A percentile compares a stretch with the other conserved stretches of the same genome.
Conservation (phyloP, 2,329 filamentous ascomycete species). For the Bretziella fagacearum region DNA sequence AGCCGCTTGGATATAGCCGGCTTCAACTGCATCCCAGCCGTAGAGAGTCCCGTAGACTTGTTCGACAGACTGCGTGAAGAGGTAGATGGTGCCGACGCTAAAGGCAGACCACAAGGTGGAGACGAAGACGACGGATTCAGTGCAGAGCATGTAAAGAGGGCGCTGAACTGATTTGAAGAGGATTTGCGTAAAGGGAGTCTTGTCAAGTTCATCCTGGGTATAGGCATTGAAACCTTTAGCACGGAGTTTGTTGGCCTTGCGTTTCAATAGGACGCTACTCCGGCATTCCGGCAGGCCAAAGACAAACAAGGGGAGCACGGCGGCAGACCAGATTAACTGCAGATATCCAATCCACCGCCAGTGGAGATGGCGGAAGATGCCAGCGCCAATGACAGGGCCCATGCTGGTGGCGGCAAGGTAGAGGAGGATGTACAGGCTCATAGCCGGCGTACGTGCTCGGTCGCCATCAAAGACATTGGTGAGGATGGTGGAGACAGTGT, state of each 20-base stretch:
- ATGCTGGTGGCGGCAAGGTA: constrained; percentile 18
- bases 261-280: constrained; percentile 3
- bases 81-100: constrained; percentile 17
- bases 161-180: constrained; percentile 11
- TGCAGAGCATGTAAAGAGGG: constrained; percentile 18
- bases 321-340: constrained; percentile 27
- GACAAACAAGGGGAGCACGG: constrained; percentile 23
- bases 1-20: constrained; percentile 13
- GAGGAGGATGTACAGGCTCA: constrained; percentile 17
- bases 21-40: constrained; percentile 14
- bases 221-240: constrained; percentile 6
- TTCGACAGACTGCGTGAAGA: constrained; percentile 18
- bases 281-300: constrained; percentile 13
- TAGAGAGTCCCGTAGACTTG: constrained; percentile 17
- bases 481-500: constrained; percentile 18
- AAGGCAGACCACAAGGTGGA: constrained; percentile 28
- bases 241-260: constrained; percentile 11
- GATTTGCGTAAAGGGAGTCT: constrained; percentile 6
- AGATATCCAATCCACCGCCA: constrained; percentile 24
- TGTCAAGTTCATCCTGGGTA: constrained; percentile 11
- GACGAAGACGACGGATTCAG: constrained; percentile 31
- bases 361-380: constrained; percentile 18
- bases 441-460: constrained; percentile 18
- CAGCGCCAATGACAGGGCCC: constrained; percentile 21
- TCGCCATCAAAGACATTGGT: constrained; percentile 19